Evolutionary conservation across 371 early-diverging fungal species (phyloP).

Genomic region (Quaeritorhiza haematococci): DNA sequence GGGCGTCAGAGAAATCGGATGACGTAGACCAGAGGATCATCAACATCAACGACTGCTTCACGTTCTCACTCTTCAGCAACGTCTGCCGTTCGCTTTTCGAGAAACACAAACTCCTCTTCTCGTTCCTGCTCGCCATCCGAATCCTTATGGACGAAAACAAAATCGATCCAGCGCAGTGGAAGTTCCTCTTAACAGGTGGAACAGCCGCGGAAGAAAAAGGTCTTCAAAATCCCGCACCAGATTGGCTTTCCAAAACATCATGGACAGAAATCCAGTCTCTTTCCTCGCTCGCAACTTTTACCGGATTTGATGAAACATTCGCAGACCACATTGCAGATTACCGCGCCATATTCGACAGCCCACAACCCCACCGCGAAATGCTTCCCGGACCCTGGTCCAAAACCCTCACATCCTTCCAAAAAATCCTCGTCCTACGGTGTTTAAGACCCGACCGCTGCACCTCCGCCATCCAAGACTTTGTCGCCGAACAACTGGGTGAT

Average conservation of each 20-base stretch:
- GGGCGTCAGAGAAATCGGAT: slow-evolving; percentile 47
- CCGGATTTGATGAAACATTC: slow-evolving; percentile 36
- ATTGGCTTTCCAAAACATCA: slow-evolving; percentile 42
- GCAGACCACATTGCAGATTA: slow-evolving; percentile 24
- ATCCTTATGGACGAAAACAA: slow-evolving; percentile 53
- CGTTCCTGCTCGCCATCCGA: slow-evolving; percentile 47
- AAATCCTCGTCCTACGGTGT: slow-evolving; percentile 42
- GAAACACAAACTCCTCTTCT: slow-evolving; percentile 54
- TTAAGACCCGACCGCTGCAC: slow-evolving; percentile 47
- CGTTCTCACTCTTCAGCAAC: slow-evolving; percentile 52
- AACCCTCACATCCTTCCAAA: slow-evolving; percentile 36
- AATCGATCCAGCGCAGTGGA: slow-evolving; percentile 52
- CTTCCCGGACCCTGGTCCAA: slow-evolving; percentile 40
- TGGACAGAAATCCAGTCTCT: slow-evolving; percentile 45
- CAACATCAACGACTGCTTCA: slow-evolving; percentile 55
- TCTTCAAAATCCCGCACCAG: slow-evolving; percentile 43
- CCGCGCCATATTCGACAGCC: slow-evolving; percentile 42
- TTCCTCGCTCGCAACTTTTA: slow-evolving; percentile 31
- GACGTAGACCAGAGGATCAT: slow-evolving; percentile 40
- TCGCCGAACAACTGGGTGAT: slow-evolving; percentile 44
- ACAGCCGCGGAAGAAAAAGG: slow-evolving; percentile 19
- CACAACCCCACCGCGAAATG: slow-evolving; percentile 42
- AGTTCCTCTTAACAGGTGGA: slow-evolving; percentile 47
- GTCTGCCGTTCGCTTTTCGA: slow-evolving; percentile 56
- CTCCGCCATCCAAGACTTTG: slow-evolving; percentile 46